Base-by-base conservation (phyloP, 2,329 filamentous ascomycete species). In the Microcyclosporella mali region DNA sequence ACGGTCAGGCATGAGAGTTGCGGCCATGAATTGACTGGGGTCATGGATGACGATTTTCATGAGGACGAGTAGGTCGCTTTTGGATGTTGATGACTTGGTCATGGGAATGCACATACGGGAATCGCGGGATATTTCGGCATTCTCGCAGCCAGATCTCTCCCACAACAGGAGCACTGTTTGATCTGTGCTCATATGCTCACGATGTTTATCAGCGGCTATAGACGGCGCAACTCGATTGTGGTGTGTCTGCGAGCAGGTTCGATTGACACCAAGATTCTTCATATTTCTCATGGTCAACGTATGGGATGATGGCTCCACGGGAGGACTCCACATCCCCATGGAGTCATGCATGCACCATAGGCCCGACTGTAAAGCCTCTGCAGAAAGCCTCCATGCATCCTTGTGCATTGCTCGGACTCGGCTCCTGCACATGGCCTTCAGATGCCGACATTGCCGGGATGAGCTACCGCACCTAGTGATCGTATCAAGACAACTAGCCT, bases 1-100 rank as follows among this genome's bases (percentile, higher is more conserved):
- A 52, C 33, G 46, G 45, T 17, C 49, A 49, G 21, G 39, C 43
- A 25, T 25, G 9, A 9, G n/a, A n/a, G n/a, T n/a, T 17, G 41
- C 41, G 19, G 29, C 41, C 33, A 21, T 19, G 16, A 25, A 10
- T 19, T 11, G 37, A 19, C 40, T 28, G 42, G 40, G n/a, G 16
- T 36, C 3, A 45, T 19, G 37, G 36, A 12, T 16, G 33, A 31
- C 9, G 21, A 25, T 9, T 25, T 9, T 6, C 9, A 9, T 6
- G 21, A 25, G 21, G 21, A 25, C 21, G 21, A 25, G 21, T 4
- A 25, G 6, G 21, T 25, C n/a, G n/a, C 9, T 25, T 9, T 25
- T 25, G 21, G 21, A 25, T 25, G 21, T 25, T 25, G 21, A 25
- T 25, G 21, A 25, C 4, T 25, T 25, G 21, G 9, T 25, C 21